Evolutionary conservation across 352 stramenopile species (phyloP).

Genomic region (Pythium apleroticum): DNA sequence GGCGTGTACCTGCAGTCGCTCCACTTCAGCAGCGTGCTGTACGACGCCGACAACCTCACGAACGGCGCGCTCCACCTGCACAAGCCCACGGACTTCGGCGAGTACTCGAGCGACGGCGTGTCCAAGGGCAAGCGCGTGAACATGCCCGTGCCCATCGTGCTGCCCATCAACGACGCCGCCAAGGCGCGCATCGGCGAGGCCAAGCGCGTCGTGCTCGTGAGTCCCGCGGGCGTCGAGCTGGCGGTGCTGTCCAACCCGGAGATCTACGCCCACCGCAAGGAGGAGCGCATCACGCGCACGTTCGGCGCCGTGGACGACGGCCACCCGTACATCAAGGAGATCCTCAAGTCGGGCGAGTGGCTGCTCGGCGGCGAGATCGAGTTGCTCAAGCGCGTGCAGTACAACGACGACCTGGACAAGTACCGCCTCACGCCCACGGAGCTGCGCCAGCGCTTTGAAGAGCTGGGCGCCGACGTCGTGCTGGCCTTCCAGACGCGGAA

Average conservation of each 20-base stretch:
- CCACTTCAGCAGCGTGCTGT: constrained; percentile 97
- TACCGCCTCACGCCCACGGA: constrained; percentile 95
- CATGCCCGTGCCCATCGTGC: constrained; percentile 97
- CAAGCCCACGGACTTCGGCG: constrained; percentile 90
- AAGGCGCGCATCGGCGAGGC: constrained; percentile 87
- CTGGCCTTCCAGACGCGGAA: constrained; percentile 98
- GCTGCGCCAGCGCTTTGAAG: constrained; percentile 92
- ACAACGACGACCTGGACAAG: constrained; percentile 97
- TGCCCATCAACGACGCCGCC: constrained; percentile 92
- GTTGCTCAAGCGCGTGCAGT: constrained; percentile 93
- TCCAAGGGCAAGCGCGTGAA: constrained; percentile 89
- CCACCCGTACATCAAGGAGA: constrained; percentile 97
- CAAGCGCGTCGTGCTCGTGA: constrained; percentile 91
- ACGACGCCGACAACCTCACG: constrained; percentile 96
- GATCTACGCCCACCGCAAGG: constrained; percentile 96
- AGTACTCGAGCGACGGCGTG: constrained; percentile 85
- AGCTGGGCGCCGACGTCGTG: constrained; percentile 95
- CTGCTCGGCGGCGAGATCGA: constrained; percentile 96
- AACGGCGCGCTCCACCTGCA: constrained; percentile 80
- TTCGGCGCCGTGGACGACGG: constrained; percentile 96
- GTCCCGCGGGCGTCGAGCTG: constrained; percentile 92
- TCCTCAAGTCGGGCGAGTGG: constrained; percentile 94
- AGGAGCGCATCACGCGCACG: constrained; percentile 97
- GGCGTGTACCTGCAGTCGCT: constrained; percentile 95
- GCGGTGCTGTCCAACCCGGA: constrained; percentile 94